Conservation (phyloP, 139 green algal genomes). For the Volvox africanus region DNA sequence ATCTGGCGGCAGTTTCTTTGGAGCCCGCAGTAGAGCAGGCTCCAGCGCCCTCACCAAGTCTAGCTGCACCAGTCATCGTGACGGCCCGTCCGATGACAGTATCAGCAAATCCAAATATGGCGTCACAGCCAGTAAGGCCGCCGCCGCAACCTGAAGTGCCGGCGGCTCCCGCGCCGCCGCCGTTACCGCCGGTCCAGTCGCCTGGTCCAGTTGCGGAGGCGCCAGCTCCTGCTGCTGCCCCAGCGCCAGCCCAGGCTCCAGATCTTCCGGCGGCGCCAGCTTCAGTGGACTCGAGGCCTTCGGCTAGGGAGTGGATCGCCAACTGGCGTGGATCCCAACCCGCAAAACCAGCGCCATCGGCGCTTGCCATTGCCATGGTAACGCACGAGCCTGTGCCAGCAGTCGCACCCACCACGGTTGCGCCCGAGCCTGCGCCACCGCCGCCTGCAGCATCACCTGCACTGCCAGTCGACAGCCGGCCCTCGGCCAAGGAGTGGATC, state of each 20-base stretch:
- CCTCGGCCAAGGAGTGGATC: conserved; percentile 37
- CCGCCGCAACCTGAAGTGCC: not conserved
- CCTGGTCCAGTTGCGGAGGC: not conserved
- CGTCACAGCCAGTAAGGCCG: not conserved
- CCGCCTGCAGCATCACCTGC: not conserved
- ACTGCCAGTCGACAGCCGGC: conserved; percentile 1
- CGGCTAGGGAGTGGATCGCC: conserved; percentile 38
- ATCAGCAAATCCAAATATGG: not conserved
- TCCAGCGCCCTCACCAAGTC: not conserved
- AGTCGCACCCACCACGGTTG: not conserved
- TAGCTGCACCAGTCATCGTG: not conserved
- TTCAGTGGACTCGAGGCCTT: not conserved
- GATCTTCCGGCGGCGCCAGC: not conserved
- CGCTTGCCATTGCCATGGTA: not conserved
- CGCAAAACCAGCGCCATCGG: not conserved
- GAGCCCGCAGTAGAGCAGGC: not conserved
- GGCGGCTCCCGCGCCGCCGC: not conserved
- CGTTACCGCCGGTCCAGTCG: not conserved
- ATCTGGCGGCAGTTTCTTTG: not conserved
- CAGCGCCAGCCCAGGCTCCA: not conserved
- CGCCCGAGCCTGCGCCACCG: not conserved
- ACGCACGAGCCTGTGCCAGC: not conserved
- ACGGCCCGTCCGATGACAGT: not conserved
- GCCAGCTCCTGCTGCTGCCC: not conserved
- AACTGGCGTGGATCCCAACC: conserved; percentile 7